Base-by-base conservation (phyloP, 768 basidiomycete species). In the Lentinula boryana region DNA sequence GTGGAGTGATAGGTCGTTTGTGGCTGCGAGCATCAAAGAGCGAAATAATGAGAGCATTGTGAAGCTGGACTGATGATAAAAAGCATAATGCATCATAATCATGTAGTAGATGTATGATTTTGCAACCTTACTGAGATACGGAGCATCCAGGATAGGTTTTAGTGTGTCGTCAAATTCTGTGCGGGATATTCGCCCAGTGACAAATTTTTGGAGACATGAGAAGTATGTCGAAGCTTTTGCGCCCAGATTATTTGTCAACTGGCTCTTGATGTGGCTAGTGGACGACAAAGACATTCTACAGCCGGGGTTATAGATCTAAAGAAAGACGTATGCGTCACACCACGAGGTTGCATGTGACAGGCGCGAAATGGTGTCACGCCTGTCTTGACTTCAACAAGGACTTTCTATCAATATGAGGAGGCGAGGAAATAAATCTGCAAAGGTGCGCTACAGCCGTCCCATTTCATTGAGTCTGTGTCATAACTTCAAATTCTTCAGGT, bases 1-100 rank as follows among this genome's bases (percentile, higher is more conserved):
- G 87, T 7, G 86, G 84, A 0, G 88, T 85, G 0, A 83, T 81
- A 2, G 84, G 84, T 44, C 87, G 81, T 65, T 86, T 84, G 65
- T 87, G 84, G 0, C 84, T 83, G 1, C 89, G 89, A 23, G 88
- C 87, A 71, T 91, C 90, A 63, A 93, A 90, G 15, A 93, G 72
- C 2, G 91, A 91, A 33, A 93, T 91, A 38, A 93, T 85, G 35
- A 93, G 78, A 10, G 91, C 85, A 71, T 93, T 93, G 69, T 93
- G 91, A 2, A 92, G 75, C 71, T 91, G 89, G 32, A 91, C 88
- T 48, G 60, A 35, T 50, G 53, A 35, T 40, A 32, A 65, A 67
- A 58, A 54, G 76, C n/a, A 74, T 66, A 5, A 57, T 21, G 76
- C n/a, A 75, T 66, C 15, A 57, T 41, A n/a, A 58, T 53, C 12